Base-by-base conservation (phyloP, 2,329 filamentous ascomycete genomes). In the Beauveria brongniartii region DNA sequence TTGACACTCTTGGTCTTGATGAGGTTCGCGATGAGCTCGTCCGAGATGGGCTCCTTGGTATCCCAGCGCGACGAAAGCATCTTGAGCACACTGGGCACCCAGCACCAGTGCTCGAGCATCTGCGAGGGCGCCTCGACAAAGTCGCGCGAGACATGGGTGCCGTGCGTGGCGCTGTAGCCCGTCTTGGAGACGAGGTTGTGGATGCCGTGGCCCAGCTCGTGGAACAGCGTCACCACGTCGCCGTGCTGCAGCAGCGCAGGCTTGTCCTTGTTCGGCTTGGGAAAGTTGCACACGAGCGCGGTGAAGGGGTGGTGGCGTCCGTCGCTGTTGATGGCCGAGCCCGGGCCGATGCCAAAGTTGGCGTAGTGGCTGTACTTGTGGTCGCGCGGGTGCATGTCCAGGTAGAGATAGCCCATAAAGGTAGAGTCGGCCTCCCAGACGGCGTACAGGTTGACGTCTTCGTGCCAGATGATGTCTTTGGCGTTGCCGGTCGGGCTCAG, bases 321-420 rank as follows among this genome's bases (percentile, higher is more conserved):
- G 64, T 89, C 89, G 63, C 91, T 83, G 59, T 82, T 78, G 61
- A 81, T 77, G 60, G 85, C 75, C 73, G 83, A 91, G 24, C 88
- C 88, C 1, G 89, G 88, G 73, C 91, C 86, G 2, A 94, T 74
- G 73, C 88, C 90, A 78, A 94, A 93, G 78, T 93, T 93, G 69
- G 90, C 90, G 7, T 90, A 90, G 69, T 93, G 90, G n/a, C 88
- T 87, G 71, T 93, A 93, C 73, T 94, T 94, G 73, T 91, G 90
- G 67, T 86, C 85, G 43, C 90, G 83, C 2, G 90, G 90, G 72
- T 91, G 88, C 26, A 93, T 80, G 72, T 94, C 90, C 14, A 94
- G 82, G 73, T 93, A 94, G 26, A 94, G 80, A 71, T 93, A 94
- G 43, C 90, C 90, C 8, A 90, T 87, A 68, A 94, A 94, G 54